These are phyloP conservation scores for Fusarium brevicatenulatum DNA, from an alignment of 2,329 filamentous ascomycete genomes.

Conservation along the genomic window DNA sequence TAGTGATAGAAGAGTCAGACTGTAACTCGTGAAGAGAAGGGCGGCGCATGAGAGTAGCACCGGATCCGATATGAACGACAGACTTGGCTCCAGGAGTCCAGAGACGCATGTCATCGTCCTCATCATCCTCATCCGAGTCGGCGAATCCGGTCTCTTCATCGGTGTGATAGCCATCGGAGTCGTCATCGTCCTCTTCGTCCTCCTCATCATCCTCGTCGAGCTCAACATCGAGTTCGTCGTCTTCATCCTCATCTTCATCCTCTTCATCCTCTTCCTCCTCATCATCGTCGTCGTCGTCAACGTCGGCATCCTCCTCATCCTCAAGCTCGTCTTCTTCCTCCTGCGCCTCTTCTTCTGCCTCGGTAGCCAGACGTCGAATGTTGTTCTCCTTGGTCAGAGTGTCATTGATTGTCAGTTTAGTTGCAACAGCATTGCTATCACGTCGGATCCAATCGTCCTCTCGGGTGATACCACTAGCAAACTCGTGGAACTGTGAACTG, in stretches of 20 bases:
- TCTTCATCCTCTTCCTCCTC: constrained; percentile 53
- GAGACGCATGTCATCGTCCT: constrained; percentile 71
- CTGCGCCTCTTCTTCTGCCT: constrained; percentile 89
- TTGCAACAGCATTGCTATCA: constrained; percentile 69
- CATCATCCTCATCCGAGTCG: constrained; percentile 73
- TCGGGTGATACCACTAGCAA: constrained; percentile 82
- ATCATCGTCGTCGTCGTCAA: constrained; percentile 71
- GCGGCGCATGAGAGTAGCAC: constrained; percentile 47
- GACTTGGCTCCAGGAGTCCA: constrained; percentile 62
- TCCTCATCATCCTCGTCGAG: constrained; percentile 61
- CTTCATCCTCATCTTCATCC: constrained; percentile 58
- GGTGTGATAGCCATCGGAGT: constrained; percentile 78
- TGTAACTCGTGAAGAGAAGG: constrained; percentile 58
- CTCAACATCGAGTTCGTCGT: constrained; percentile 61
- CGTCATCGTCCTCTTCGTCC: constrained; percentile 65
- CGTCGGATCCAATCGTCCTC: constrained; percentile 91
- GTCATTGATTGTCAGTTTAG: constrained; percentile 87
- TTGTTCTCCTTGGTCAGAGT: constrained; percentile 89
- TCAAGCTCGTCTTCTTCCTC: constrained; percentile 72
- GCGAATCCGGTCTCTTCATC: constrained; percentile 75
- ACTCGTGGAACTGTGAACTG: constrained; percentile 83
- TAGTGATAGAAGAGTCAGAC: constrained; percentile 71
- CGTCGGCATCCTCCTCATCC: constrained; percentile 92
- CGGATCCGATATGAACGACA: constrained; percentile 51
- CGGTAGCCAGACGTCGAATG: constrained; percentile 85